phyloP scores from a whole-genome alignment of 2,329 filamentous ascomycete genomes.

The Calonectria pseudoturangicola region DNA sequence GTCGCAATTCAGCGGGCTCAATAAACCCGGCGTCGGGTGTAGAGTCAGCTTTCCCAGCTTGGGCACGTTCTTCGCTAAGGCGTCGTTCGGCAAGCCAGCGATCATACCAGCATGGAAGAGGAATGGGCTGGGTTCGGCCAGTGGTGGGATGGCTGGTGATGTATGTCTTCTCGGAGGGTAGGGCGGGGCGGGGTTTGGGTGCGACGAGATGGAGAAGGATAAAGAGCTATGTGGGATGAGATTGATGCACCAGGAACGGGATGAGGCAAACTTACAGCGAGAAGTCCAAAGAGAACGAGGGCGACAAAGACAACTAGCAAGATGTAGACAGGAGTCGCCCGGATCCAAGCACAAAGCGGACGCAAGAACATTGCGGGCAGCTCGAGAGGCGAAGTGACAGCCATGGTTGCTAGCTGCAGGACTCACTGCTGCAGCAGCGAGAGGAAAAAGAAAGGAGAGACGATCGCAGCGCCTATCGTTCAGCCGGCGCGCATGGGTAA shows the following conservation, averaged over 20 bases:
- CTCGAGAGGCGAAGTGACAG: slow-evolving; percentile 50
- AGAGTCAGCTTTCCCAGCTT: slow-evolving; percentile 62
- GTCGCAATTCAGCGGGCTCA: slow-evolving; percentile 85
- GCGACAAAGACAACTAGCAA: slow-evolving; percentile 61
- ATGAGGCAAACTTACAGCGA: slow-evolving; percentile 59
- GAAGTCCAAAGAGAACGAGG: slow-evolving; percentile 59
- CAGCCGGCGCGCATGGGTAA: slow-evolving; percentile 30
- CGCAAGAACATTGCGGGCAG: slow-evolving; percentile 60
- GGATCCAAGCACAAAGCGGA: slow-evolving; percentile 60
- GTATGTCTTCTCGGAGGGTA: slow-evolving; percentile 89
- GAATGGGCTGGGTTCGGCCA: slow-evolving; percentile 60
- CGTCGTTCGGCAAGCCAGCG: slow-evolving; percentile 79
- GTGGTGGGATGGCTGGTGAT: slow-evolving; percentile 81
- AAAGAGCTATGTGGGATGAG: slow-evolving; percentile 68
- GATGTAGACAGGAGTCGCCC: slow-evolving; percentile 63
- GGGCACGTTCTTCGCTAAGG: slow-evolving; percentile 64
- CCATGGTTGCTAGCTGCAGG: slow-evolving; percentile 44
- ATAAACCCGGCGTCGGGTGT: slow-evolving; percentile 74
- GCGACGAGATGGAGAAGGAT: slow-evolving; percentile 83
- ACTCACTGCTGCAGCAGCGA: slow-evolving; percentile 36
- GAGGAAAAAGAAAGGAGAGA: slow-evolving; percentile 28
- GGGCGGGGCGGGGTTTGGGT: slow-evolving; percentile 84
- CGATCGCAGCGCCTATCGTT: slow-evolving; percentile 3
- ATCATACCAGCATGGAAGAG: slow-evolving; percentile 92
- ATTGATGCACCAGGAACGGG: slow-evolving; percentile 26